A percentile compares a stretch with the other conserved stretches of the same genome.
phyloP scores from a whole-genome alignment of 2,329 filamentous ascomycete species.

The Ploettnerulaceae sp. region DNA sequence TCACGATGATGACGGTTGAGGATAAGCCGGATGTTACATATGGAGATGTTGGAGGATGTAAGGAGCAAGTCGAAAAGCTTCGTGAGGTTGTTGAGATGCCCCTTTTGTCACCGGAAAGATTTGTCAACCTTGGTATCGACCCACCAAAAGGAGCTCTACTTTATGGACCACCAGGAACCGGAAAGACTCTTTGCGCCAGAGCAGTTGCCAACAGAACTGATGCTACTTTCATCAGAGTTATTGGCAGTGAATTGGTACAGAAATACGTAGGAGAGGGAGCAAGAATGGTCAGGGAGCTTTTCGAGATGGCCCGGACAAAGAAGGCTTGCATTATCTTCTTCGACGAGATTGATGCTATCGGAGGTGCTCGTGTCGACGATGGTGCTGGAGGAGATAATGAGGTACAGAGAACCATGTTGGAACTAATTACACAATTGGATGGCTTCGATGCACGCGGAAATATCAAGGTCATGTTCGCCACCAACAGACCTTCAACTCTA shows the following conservation, averaged over 20 bases:
- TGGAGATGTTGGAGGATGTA: conserved; percentile 96
- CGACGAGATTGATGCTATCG: conserved; percentile 95
- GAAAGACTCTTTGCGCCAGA: conserved; percentile 95
- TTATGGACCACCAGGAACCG: conserved; percentile 96
- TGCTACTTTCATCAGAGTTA: conserved; percentile 97
- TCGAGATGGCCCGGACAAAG: conserved; percentile 99
- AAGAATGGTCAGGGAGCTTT: conserved; percentile 96
- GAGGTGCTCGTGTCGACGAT: conserved; percentile 93
- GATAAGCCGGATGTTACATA: conserved; percentile 99
- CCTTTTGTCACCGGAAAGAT: conserved; percentile 89
- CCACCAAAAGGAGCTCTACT: conserved; percentile 95
- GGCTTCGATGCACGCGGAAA: conserved; percentile 95
- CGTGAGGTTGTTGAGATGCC: conserved; percentile 99
- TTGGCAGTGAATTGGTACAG: conserved; percentile 94
- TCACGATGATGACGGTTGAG: conserved; percentile 99
- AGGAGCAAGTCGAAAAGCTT: conserved; percentile 99
- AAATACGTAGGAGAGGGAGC: conserved; percentile 99
- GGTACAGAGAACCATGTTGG: conserved; percentile 96
- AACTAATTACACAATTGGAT: conserved; percentile 93
- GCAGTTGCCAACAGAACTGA: conserved; percentile 97
- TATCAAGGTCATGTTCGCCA: conserved; percentile 99
- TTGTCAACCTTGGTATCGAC: conserved; percentile 98
- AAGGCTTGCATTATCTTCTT: conserved; percentile 99
- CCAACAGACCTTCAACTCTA: conserved; percentile 90
- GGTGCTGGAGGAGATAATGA: conserved; percentile 96